Evolutionary conservation across 805 yeast species (phyloP).

Genomic region (Kuraishia piskuri): DNA sequence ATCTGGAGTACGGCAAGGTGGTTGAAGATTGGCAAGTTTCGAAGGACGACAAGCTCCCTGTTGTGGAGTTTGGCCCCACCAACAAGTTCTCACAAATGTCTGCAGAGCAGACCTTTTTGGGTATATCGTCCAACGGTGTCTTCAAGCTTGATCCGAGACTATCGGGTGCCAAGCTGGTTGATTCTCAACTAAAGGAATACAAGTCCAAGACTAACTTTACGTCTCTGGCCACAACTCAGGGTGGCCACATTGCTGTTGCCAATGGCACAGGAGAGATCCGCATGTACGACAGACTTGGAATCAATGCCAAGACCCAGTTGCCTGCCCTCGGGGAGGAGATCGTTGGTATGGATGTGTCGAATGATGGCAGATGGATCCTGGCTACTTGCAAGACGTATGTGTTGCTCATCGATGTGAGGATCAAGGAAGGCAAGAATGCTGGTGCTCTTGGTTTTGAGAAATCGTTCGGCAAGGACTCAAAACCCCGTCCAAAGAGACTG

Average conservation of each 20-base stretch:
- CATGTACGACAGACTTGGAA: constrained; percentile 64
- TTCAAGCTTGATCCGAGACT: constrained; percentile 80
- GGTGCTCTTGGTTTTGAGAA: constrained; percentile 57
- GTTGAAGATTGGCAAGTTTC: constrained; percentile 78
- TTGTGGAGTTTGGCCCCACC: constrained; percentile 60
- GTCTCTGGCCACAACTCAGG: constrained; percentile 60
- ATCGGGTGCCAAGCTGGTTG: constrained; percentile 47
- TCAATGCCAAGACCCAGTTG: constrained; percentile 65
- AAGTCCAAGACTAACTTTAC: constrained; percentile 47
- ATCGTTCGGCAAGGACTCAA: constrained; percentile 53
- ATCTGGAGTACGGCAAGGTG: constrained; percentile 67
- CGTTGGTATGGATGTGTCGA: constrained; percentile 58
- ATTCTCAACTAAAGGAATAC: constrained; percentile 44
- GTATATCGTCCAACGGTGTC: constrained; percentile 54
- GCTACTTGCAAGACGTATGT: constrained; percentile 74
- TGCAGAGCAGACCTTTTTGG: constrained; percentile 65
- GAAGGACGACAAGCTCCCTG: constrained; percentile 33
- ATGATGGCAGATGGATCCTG: constrained; percentile 74
- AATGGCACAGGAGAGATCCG: constrained; percentile 69
- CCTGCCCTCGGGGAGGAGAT: constrained; percentile 81
- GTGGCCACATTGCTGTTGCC: constrained; percentile 72
- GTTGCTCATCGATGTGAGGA: constrained; percentile 57
- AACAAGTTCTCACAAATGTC: constrained; percentile 67
- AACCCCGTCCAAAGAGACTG: constrained; percentile 63
- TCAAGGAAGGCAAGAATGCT: constrained; percentile 51